A percentile compares a stretch with the other conserved stretches of the same genome.
phyloP scores from a whole-genome alignment of 2,329 filamentous ascomycete genomes.

The Neocatenulostroma microsporum region DNA sequence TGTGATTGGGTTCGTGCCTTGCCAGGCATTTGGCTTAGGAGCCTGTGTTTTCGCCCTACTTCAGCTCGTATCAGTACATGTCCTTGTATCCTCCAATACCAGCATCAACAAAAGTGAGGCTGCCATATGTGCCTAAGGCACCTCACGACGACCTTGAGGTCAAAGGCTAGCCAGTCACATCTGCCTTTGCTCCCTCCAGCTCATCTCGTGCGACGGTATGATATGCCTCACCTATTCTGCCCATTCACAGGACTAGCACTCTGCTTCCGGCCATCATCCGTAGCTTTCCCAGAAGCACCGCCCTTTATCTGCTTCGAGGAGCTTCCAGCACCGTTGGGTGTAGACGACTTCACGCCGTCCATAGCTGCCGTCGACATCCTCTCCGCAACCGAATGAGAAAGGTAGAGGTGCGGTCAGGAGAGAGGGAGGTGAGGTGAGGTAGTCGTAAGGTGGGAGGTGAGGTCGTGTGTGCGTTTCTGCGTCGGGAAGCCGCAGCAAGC shows the following conservation, averaged over 20 bases:
- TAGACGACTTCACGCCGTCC: slow-evolving; percentile 22
- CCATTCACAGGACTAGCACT: slow-evolving; percentile 48
- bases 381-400: not conserved
- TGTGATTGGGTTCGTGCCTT: slow-evolving; percentile 54
- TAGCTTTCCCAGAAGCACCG: slow-evolving; percentile 33
- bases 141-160: no score
- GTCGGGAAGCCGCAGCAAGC: no score
- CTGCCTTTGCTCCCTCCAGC: no score
- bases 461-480: no score
- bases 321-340: slow-evolving; percentile 23
- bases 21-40: slow-evolving; percentile 50
- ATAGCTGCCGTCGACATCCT: slow-evolving; percentile 25
- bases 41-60: no score
- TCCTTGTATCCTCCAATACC: no score
- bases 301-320: slow-evolving; percentile 36
- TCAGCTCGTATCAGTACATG: no score
- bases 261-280: slow-evolving; percentile 49
- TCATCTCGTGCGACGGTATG: no score
- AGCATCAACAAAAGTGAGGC: no score
- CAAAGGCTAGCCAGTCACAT: no score
- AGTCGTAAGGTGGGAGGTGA: no score
- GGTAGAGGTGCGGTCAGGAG: not conserved
- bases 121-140: no score
- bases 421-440: not conserved
- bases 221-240: slow-evolving; percentile 42